These are phyloP conservation scores for Colletotrichum chlorophyti DNA, from an alignment of 2,329 filamentous ascomycete species.

Conservation along the genomic window DNA sequence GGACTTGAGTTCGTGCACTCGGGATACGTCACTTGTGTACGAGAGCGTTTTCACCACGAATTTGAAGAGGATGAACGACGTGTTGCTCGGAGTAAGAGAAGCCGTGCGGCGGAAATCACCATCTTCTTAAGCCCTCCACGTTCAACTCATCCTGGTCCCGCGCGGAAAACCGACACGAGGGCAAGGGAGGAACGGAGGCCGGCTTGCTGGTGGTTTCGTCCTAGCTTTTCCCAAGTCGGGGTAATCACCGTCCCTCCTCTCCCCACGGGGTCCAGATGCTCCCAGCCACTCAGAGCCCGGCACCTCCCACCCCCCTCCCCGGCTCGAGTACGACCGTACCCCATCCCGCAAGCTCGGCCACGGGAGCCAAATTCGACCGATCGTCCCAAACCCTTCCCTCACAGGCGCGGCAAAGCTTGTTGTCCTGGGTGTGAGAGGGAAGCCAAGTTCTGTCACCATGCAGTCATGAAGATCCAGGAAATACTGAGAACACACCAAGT, in stretches of 20 bases:
- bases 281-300: slow-evolving; percentile 10
- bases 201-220: slow-evolving; percentile 3
- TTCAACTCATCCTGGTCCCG: neutral
- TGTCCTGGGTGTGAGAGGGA: neutral
- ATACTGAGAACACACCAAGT: too few species aligned
- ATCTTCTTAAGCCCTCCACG: slow-evolving; percentile 6
- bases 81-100: neutral
- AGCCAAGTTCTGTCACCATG: neutral
- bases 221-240: slow-evolving; percentile 17
- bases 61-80: too few species aligned
- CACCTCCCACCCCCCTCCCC: neutral
- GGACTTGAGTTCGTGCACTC: too few species aligned
- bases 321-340: neutral
- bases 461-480: too few species aligned
- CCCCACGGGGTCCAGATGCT: neutral
- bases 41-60: too few species aligned
- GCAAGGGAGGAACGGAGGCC: neutral
- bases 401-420: slow-evolving; percentile 12
- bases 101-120: neutral
- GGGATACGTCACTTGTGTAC: too few species aligned
- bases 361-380: neutral
- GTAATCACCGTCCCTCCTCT: slow-evolving; percentile 13
- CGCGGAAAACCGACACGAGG: slow-evolving; percentile 21
- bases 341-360: neutral
- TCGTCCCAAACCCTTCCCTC: neutral